Conservation (phyloP, 176 grass and related monocot species). For the Zizania latifolia region DNA sequence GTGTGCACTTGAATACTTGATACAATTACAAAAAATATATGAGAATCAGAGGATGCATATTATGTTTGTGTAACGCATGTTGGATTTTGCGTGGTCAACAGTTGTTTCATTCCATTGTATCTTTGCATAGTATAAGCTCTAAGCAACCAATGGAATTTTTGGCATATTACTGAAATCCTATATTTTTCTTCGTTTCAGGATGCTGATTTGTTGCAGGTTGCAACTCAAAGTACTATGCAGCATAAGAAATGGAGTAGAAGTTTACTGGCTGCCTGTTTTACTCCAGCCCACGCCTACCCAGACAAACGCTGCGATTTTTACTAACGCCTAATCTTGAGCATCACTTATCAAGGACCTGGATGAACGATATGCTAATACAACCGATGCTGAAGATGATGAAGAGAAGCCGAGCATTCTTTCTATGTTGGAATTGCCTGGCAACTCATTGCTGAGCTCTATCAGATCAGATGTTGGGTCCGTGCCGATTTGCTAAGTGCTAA, state of each 20-base stretch:
- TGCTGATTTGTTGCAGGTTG: neutral
- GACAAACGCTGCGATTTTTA: neutral
- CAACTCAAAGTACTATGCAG: neutral
- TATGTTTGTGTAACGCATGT: no score
- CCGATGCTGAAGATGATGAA: neutral
- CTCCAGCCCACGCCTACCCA: neutral
- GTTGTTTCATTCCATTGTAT: neutral
- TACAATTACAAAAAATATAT: neutral
- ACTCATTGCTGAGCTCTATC: neutral
- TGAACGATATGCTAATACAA: neutral
- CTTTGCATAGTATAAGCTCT: neutral
- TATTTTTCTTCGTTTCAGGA: conserved; percentile 11
- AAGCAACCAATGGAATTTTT: neutral
- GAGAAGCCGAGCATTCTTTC: no score
- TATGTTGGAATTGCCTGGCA: no score
- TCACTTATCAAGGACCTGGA: conserved; percentile 1
- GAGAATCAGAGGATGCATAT: neutral
- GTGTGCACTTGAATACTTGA: neutral
- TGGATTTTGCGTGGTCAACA: neutral
- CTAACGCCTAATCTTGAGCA: neutral
- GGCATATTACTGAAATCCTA: neutral
- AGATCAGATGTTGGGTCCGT: conserved; percentile 24
- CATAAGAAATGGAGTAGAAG: conserved; percentile 12
- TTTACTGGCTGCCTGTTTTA: conserved; percentile 27
- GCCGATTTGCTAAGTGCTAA: conserved; percentile 9